Base-by-base conservation (phyloP, 768 basidiomycete species). In the Mycena leptocephala region DNA sequence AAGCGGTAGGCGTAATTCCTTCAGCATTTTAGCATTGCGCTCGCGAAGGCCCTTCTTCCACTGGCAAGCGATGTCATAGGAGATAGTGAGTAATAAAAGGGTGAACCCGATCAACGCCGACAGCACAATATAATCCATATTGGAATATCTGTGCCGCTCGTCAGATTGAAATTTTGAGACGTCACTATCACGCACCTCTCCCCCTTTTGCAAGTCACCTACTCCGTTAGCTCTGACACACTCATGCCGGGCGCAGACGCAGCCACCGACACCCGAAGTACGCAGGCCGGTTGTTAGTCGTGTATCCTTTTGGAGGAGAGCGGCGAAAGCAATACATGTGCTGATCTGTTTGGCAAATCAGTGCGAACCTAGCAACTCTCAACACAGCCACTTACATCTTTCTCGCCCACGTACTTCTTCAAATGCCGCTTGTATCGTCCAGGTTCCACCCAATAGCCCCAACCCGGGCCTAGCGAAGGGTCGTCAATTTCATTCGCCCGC, bases 121-220 rank as follows among this genome's bases (percentile, higher is more conserved):
- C 14, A 46, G 18, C 0, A 46, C 11, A 7, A 64, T 64, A 11
- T 8, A 64, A 18, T 64, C 63, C 63, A 64, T 64, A 18, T 64
- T 64, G 2, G 41, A 18, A 32, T 46, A 64, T 32, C 63, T 41
- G 39, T 5, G 2, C 7, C 14, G 6, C 14, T 14, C 11, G 39
- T 16, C 18, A 5, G 10, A 28, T 28, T 26, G 13, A 7, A 10
- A 22, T 18, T 48, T 80, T 76, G 41, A 63, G 13, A 82, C 32
- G 8, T 20, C 35, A 14, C 13, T 16, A 20, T 20, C 3, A 70
- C 66, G 48, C 70, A 81, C 33, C 80, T 63, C 62, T 82, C 83
- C 7, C 79, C 79, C 22, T 80, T 80, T 43, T 82, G 80, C 10
- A 82, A 55, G 55, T 82, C 78, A 0, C 80, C 81, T 0, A 82